Evolutionary conservation across 2,329 filamentous ascomycete species (phyloP).

Genomic region (Fusarium newnesense): DNA sequence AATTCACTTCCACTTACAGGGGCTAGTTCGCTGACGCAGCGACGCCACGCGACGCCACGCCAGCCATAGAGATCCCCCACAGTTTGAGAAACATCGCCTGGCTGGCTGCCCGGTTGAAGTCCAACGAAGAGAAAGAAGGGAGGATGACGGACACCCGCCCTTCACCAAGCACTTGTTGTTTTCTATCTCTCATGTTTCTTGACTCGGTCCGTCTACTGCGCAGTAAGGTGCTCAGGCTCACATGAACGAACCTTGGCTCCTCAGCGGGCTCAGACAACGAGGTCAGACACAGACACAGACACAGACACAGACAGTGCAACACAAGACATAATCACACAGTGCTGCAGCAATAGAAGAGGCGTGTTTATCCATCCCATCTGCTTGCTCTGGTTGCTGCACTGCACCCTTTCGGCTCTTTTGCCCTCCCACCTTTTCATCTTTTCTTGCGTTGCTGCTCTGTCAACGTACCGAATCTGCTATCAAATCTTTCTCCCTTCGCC

Average conservation of each 20-base stretch:
- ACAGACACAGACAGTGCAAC: background rate
- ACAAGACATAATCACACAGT: background rate
- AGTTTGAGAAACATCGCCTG: background rate
- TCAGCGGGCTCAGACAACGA: background rate
- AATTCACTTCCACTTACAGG: constrained; percentile 17
- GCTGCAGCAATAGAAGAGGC: constrained; percentile 20
- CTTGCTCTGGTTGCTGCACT: constrained; percentile 8
- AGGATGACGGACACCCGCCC: constrained; percentile 26
- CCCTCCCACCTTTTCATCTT: constrained; percentile 28
- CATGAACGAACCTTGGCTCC: constrained; percentile 2
- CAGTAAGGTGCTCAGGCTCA: constrained; percentile 13
- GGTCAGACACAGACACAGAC: background rate
- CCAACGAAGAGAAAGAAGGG: constrained; percentile 6
- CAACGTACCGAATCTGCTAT: constrained; percentile 22
- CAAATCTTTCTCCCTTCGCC: constrained; percentile 40
- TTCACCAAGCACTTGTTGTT: constrained; percentile 1
- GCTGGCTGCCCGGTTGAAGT: background rate
- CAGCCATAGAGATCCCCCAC: constrained; percentile 27
- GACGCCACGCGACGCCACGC: constrained; percentile 34
- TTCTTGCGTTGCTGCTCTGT: constrained; percentile 7
- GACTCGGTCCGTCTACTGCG: constrained; percentile 4
- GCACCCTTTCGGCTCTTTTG: constrained; percentile 34
- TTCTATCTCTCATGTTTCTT: background rate
- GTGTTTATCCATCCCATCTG: constrained; percentile 23
- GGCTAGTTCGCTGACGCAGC: constrained; percentile 22